Evolutionary conservation across 495 filamentous ascomycete species (phyloP), one percentile per base, ranked within the genome.

Genomic region (Podospora appendiculata): DNA sequence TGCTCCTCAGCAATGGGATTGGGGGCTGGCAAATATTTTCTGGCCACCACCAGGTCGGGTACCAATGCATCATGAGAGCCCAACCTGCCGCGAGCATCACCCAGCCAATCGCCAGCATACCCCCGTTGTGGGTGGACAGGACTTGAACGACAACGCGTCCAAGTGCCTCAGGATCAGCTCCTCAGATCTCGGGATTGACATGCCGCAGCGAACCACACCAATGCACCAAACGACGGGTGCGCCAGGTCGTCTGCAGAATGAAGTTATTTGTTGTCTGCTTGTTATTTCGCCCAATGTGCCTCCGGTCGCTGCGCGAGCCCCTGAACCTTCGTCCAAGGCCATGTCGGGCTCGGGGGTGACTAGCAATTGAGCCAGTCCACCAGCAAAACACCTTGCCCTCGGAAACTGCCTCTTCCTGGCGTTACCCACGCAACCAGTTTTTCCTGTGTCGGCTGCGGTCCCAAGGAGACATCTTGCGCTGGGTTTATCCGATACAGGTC

Each of bases 61-160:
- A 69, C 55, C 66, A 69, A 69, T 63, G 64, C 65, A 44, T 68
- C 48, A 45, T 47, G n/a, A 40, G 38, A 60, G 54, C 63, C 66
- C 60, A 60, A 67, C 53, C 50, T 55, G 5, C 41, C 45, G 47
- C 34, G 49, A 19, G 45, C 33, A 36, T 39, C 14, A 14, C 32
- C 34, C 54, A 55, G 49, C 64, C 64, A 67, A 67, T 65, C 60
- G 58, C 5, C 44, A 25, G 13, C 10, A 41, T 18, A 35, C 32
- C n/a, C 25, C 43, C 19, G 34, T 47, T 36, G 41, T 18, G 32
- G 32, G 10, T 33, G 46, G 32, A 48, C 25, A 32, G 11, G 12
- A 42, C 3, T 19, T 34, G 32, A 33, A 45, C 18, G 48, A 54
- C 42, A 19, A 55, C 25, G 45, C 47, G 40, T 41, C 42, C 45